These are phyloP conservation scores for Pichia rugopelliculosa DNA, from an alignment of 805 yeast species.

Conservation along the genomic window DNA sequence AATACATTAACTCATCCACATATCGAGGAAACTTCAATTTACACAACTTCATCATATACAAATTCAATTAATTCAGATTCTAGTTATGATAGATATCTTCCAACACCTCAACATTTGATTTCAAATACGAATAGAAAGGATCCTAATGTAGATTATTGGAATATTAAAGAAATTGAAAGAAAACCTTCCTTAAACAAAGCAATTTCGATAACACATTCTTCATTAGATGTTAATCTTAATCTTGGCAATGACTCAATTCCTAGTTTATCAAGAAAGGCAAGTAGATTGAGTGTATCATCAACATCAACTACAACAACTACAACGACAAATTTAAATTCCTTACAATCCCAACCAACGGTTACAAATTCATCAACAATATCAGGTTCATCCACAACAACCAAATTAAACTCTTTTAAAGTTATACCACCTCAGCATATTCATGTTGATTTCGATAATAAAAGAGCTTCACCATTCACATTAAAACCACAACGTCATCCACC, in stretches of 20 bases:
- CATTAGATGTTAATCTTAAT: too few species aligned
- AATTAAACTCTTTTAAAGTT: constrained; percentile 47
- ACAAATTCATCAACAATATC: background rate
- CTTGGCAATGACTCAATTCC: constrained; percentile 1
- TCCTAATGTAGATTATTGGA: constrained; percentile 41
- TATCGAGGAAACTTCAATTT: constrained; percentile 20
- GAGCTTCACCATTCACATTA: constrained; percentile 68
- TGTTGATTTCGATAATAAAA: constrained; percentile 72
- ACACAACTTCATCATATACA: constrained; percentile 46
- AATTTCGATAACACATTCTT: constrained; percentile 22
- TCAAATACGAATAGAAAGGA: constrained; percentile 30
- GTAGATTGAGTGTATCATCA: constrained; percentile 5
- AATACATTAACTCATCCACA: background rate
- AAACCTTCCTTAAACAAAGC: constrained; percentile 24
- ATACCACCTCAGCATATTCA: constrained; percentile 60
- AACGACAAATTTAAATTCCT: background rate
- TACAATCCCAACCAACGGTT: background rate
- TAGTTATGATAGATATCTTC: constrained; percentile 35
- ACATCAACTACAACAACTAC: constrained; percentile 1
- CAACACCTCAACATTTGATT: constrained; percentile 63
- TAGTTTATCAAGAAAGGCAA: constrained; percentile 6
- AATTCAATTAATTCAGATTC: constrained; percentile 45
- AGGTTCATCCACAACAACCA: background rate
- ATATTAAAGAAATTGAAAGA: constrained; percentile 40
- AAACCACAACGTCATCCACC: constrained; percentile 13